phyloP scores from a whole-genome alignment of 495 filamentous ascomycete species.

The Cladorrhinum samala region DNA sequence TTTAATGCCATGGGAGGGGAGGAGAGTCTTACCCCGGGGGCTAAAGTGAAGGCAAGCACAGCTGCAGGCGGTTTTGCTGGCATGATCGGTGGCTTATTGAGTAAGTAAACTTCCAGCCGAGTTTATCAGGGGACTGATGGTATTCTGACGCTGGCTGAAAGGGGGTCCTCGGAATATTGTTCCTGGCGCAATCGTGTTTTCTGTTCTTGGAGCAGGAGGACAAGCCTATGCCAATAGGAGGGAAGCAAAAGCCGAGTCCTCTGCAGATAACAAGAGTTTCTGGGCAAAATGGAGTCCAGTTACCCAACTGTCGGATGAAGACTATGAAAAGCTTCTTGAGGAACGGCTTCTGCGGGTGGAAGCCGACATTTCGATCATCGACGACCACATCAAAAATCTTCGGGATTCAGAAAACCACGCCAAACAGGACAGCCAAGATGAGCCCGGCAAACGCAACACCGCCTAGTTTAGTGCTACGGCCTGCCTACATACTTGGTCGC shows the following conservation, averaged over 20 bases:
- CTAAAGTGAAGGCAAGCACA: constrained; percentile 57
- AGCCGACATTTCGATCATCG: constrained; percentile 77
- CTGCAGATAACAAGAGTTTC: constrained; percentile 14
- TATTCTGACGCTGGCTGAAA: constrained; percentile 20
- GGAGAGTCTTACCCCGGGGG: constrained; percentile 44
- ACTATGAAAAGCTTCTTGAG: constrained; percentile 68
- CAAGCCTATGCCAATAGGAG: constrained; percentile 24
- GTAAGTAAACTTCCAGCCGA: constrained; percentile 42
- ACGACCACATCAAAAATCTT: constrained; percentile 69
- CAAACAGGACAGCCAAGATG: background rate
- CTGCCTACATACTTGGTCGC: too few species aligned
- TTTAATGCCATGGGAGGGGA: constrained; percentile 32
- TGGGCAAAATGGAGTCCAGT: constrained; percentile 79
- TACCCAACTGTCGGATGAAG: constrained; percentile 64
- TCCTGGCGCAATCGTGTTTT: constrained; percentile 35
- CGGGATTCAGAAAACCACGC: constrained; percentile 21
- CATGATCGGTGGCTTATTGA: constrained; percentile 56
- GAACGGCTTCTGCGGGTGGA: constrained; percentile 75
- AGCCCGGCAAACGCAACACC: background rate
- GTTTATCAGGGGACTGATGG: background rate
- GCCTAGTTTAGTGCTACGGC: too few species aligned
- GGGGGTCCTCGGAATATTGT: constrained; percentile 39
- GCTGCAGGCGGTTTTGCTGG: constrained; percentile 66
- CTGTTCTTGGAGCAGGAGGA: constrained; percentile 31
- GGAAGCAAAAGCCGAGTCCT: constrained; percentile 1